Conservation (phyloP, 495 filamentous ascomycete genomes). For the Tuber microsphaerosporum region DNA sequence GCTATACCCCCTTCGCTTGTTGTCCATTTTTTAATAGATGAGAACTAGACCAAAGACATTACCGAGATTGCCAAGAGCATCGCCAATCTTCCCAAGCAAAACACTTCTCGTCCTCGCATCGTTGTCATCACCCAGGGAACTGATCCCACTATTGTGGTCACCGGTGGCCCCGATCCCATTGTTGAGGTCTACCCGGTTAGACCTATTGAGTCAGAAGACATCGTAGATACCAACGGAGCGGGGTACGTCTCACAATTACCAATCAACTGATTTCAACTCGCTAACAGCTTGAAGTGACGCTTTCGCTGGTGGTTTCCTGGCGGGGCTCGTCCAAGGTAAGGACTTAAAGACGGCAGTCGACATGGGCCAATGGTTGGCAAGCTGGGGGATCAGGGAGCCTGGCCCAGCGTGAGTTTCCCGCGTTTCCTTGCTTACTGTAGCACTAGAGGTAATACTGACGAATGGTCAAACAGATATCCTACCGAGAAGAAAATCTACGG, state of each 20-base stretch:
- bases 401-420: slow-evolving; percentile 75
- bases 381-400: slow-evolving; percentile 81
- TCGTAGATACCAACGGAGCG: slow-evolving; percentile 92
- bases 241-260: slow-evolving; percentile 50
- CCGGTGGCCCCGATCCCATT: slow-evolving; percentile 56
- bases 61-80: slow-evolving; percentile 80
- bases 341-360: slow-evolving; percentile 66
- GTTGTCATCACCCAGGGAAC: slow-evolving; percentile 94
- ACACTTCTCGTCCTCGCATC: slow-evolving; percentile 65
- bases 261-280: background rate
- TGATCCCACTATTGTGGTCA: slow-evolving; percentile 72
- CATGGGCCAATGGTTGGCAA: slow-evolving; percentile 92
- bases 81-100: slow-evolving; percentile 83
- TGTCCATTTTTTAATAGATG: slow-evolving; percentile 27
- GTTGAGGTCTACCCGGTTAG: slow-evolving; percentile 74
- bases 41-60: slow-evolving; percentile 59
- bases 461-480: slow-evolving; percentile 27
- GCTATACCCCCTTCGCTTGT: slow-evolving; percentile 15
- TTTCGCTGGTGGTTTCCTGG: slow-evolving; percentile 88
- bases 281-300: slow-evolving; percentile 60
- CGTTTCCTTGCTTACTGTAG: background rate
- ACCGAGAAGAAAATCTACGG: slow-evolving; percentile 35
- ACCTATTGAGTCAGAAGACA: slow-evolving; percentile 62
- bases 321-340: slow-evolving; percentile 79
- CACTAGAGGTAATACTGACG: slow-evolving; percentile 16